Evolutionary conservation across 331 rosid species (phyloP).

Genomic region (Malus hybrid): DNA sequence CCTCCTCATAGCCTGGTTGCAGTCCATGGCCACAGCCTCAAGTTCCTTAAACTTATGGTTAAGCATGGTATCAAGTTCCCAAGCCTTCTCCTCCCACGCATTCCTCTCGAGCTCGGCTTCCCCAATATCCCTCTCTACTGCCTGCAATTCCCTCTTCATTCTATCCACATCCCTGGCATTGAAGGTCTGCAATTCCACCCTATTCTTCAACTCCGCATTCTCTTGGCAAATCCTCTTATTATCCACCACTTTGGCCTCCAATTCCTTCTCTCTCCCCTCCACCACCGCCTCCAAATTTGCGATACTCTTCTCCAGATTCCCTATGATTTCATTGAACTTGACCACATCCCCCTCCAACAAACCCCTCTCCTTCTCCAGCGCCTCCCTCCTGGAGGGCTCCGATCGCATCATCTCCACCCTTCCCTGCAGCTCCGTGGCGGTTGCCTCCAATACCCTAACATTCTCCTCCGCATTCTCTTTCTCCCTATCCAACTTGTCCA

Average conservation of each 20-base stretch:
- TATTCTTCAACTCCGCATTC: slow-evolving; percentile 55
- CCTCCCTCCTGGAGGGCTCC: slow-evolving; percentile 47
- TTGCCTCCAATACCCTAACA: slow-evolving; percentile 14
- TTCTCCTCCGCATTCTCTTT: slow-evolving; percentile 26
- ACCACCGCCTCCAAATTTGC: slow-evolving; percentile 36
- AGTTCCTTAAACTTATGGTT: slow-evolving; percentile 59
- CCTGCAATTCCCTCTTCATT: slow-evolving; percentile 89
- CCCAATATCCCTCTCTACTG: slow-evolving; percentile 63
- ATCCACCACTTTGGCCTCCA: slow-evolving; percentile 55
- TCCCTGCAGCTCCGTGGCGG: slow-evolving; percentile 19
- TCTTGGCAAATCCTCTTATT: slow-evolving; percentile 43
- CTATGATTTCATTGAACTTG: slow-evolving; percentile 61
- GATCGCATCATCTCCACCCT: slow-evolving; percentile 34
- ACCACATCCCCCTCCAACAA: slow-evolving; percentile 63
- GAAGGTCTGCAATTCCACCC: slow-evolving; percentile 60
- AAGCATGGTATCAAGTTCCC: slow-evolving; percentile 52
- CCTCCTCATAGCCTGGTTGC: slow-evolving; percentile 77
- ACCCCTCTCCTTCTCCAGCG: slow-evolving; percentile 51
- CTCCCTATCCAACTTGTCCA: slow-evolving; percentile 39
- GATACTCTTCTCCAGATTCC: slow-evolving; percentile 27
- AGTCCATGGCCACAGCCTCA: slow-evolving; percentile 61
- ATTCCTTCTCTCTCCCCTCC: slow-evolving; percentile 51
- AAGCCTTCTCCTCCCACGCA: slow-evolving; percentile 70
- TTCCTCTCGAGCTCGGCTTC: slow-evolving; percentile 65
- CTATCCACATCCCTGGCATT: slow-evolving; percentile 80